phyloP scores from a whole-genome alignment of 441 rosid genomes.

The Eutrema salsugineum region DNA sequence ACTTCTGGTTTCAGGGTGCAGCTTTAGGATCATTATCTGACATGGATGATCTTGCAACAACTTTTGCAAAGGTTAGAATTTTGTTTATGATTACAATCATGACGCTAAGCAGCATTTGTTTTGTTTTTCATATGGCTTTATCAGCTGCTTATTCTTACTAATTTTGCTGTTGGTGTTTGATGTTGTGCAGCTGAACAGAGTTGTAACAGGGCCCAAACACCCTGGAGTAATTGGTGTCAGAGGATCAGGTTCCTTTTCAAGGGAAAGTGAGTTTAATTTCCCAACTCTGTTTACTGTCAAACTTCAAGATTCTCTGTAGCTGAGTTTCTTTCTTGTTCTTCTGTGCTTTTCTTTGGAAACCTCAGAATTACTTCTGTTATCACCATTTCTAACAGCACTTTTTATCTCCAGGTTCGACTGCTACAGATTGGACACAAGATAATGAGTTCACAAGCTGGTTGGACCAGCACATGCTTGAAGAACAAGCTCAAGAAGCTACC shows the following conservation, averaged over 20 bases:
- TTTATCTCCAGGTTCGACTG: constrained; percentile 71
- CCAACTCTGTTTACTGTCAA: not conserved
- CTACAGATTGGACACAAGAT: constrained; percentile 84
- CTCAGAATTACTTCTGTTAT: not conserved
- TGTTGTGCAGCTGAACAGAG: constrained; percentile 74
- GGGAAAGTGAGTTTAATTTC: constrained; percentile 76
- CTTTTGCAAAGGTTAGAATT: constrained; percentile 64
- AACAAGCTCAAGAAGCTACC: constrained; percentile 52
- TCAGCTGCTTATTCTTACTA: not conserved
- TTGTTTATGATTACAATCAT: not conserved
- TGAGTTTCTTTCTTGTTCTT: not conserved
- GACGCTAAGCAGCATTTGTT: not conserved
- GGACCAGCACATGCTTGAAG: constrained; percentile 67
- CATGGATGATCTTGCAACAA: constrained; percentile 25
- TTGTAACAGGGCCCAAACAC: constrained; percentile 85
- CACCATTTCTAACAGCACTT: not conserved
- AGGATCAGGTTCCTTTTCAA: constrained; percentile 91
- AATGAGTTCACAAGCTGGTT: constrained; percentile 70
- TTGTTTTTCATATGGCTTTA: not conserved
- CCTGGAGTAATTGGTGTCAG: constrained; percentile 95
- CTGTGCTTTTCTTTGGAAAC: not conserved
- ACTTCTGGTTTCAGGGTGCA: constrained; percentile 7
- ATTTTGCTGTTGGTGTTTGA: constrained; percentile 5
- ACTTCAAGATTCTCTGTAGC: not conserved
- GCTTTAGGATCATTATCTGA: constrained; percentile 21